Evolutionary conservation across 2,329 filamentous ascomycete genomes (phyloP).

Genomic region (Penicillium sp.): DNA sequence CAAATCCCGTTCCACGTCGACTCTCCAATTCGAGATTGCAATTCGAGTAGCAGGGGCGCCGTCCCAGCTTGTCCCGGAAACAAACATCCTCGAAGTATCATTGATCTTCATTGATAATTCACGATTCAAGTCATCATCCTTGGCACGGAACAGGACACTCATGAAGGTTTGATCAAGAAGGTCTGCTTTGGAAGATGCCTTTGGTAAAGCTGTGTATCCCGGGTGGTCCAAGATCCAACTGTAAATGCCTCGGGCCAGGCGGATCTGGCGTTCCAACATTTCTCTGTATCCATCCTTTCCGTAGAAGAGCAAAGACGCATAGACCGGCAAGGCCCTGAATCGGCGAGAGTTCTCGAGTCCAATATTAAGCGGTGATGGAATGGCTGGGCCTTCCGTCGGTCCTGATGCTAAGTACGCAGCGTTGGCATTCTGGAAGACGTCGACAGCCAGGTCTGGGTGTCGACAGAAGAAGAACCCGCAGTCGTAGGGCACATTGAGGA

Average conservation of each 20-base stretch:
- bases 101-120: conserved; percentile 74
- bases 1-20: conserved; percentile 68
- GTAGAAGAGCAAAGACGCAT: conserved; percentile 75
- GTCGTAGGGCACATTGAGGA: conserved; percentile 95
- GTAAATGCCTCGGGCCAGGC: conserved; percentile 69
- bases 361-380: conserved; percentile 82
- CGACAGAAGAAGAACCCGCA: conserved; percentile 85
- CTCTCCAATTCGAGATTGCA: conserved; percentile 83
- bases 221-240: conserved; percentile 62
- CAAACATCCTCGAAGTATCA: conserved; percentile 71
- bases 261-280: conserved; percentile 73
- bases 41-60: conserved; percentile 75
- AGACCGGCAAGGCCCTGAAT: conserved; percentile 87
- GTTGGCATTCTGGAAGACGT: conserved; percentile 79
- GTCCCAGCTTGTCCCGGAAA: conserved; percentile 79
- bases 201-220: conserved; percentile 68
- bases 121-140: conserved; percentile 63
- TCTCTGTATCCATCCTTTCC: conserved; percentile 68
- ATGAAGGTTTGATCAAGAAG: conserved; percentile 62
- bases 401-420: conserved; percentile 71
- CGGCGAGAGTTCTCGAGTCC: conserved; percentile 89
- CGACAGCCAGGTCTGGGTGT: conserved; percentile 58
- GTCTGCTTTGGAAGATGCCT: conserved; percentile 37
- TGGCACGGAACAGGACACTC: conserved; percentile 77
- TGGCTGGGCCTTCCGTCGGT: conserved; percentile 41